These are phyloP conservation scores for Conoideocrella luteorostrata DNA, from an alignment of 2,329 filamentous ascomycete genomes.

Conservation along the genomic window DNA sequence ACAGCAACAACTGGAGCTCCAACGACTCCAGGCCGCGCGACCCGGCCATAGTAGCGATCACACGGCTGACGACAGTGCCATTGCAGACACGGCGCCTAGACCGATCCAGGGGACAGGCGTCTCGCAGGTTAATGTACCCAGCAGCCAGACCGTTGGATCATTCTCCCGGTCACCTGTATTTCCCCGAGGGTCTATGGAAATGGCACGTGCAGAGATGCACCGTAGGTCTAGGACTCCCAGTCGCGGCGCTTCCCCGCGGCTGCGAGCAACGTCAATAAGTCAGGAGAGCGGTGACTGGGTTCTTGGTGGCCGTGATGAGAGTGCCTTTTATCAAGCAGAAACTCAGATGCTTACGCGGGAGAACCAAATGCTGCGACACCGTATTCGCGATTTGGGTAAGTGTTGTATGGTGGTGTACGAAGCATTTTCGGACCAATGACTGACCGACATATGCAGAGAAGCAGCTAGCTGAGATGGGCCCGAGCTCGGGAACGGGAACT, in stretches of 20 bases:
- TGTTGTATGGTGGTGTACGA: neutral
- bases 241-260: conserved; percentile 48
- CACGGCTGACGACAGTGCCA: conserved; percentile 45
- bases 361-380: conserved; percentile 74
- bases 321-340: conserved; percentile 75
- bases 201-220: conserved; percentile 48
- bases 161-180: conserved; percentile 46
- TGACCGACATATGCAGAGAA: conserved; percentile 34
- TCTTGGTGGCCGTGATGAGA: conserved; percentile 64
- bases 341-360: conserved; percentile 71
- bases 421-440: neutral
- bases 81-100: conserved; percentile 35
- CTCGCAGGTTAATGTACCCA: conserved; percentile 23
- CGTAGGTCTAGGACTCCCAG: conserved; percentile 55
- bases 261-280: conserved; percentile 53
- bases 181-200: conserved; percentile 52
- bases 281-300: conserved; percentile 55
- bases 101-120: conserved; percentile 31
- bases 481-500: conserved; percentile 25
- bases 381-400: conserved; percentile 67
- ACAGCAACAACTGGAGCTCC: conserved; percentile 65
- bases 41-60: conserved; percentile 28
- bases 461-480: conserved; percentile 39
- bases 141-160: conserved; percentile 28
- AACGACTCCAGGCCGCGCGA: conserved; percentile 47